Base-by-base conservation (phyloP, 345 rosid genomes). In the Mallotus nudiflorus region DNA sequence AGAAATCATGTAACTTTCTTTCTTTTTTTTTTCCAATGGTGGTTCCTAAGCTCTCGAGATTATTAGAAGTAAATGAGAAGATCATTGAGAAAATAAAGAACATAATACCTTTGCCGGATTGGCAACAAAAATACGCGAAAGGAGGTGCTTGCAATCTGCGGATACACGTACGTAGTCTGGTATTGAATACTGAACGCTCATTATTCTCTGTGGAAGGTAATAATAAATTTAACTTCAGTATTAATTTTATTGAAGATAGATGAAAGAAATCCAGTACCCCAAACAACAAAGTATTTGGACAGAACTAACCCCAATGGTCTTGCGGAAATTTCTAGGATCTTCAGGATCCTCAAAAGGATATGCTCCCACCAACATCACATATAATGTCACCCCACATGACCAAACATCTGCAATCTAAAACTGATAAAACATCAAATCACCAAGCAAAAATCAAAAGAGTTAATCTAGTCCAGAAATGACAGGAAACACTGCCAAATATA, bases 321-420 rank as follows among this genome's bases (percentile, higher is more conserved):
- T 89, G 13, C 90, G 86, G 80, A 89, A 85, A 73, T 89, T 83
- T 67, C 87, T 73, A 51, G 91, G 91, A 79, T 89, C 93, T 3
- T 82, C 85, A n/a, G 89, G 91, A 66, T 89, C 94, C 78, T 89
- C 95, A 25, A 89, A 89, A 0, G 91, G 95, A 79, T 89, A 87
- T 48, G 85, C 84, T 66, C 95, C 95, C 16, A 89, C 90, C 76
- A 89, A 76, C 95, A 89, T 89, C 70, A 89, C 91, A 44, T 87
- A 89, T 27, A 89, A 64, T 6, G 95, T 89, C 71, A 89, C 95
- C 33, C 91, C 95, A 74, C 91, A 85, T 3, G 95, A 89, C 95
- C 95, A 89, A 62, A 89, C 91, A 84, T 89, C 95, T 65, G 91
- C 82, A 75, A 77, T 80, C 95, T 84, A 70, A 65, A 75, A 70